Evolutionary conservation across 306 rosid genomes (phyloP).

Genomic region (Ammopiptanthus mongolicus): DNA sequence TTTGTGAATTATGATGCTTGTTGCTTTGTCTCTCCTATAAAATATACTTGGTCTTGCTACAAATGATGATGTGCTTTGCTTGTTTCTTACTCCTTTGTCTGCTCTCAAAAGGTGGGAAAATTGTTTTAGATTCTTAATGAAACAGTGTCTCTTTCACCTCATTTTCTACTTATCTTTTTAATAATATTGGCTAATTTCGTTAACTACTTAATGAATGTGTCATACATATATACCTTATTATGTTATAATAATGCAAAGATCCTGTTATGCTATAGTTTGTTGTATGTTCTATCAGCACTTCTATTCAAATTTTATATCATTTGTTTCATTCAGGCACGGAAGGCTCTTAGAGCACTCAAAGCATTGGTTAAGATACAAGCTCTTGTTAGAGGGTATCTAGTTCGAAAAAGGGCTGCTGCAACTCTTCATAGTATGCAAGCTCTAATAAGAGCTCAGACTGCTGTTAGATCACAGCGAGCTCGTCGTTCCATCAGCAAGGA

Average conservation of each 20-base stretch:
- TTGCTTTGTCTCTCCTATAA: neutral
- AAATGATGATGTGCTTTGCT: constrained; percentile 25
- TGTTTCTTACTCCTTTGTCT: constrained; percentile 29
- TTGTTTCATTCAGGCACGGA: constrained; percentile 58
- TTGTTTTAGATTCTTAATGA: constrained; percentile 21
- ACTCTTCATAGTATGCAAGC: constrained; percentile 90
- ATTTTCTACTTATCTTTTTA: neutral
- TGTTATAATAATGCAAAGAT: neutral
- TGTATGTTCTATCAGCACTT: neutral
- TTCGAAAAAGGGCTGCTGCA: constrained; percentile 74
- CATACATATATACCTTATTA: neutral
- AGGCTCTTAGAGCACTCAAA: constrained; percentile 76
- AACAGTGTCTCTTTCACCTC: constrained; percentile 22
- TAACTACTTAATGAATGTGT: neutral
- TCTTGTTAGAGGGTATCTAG: constrained; percentile 79
- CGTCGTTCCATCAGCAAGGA: constrained; percentile 67
- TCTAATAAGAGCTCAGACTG: constrained; percentile 71
- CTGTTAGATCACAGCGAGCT: constrained; percentile 57
- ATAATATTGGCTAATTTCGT: neutral
- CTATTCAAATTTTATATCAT: neutral
- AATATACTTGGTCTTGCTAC: neutral
- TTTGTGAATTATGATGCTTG: neutral
- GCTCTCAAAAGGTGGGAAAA: neutral
- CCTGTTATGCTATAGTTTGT: neutral
- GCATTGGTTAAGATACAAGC: constrained; percentile 88